Conservation (phyloP, 805 yeast species). For the Teunomyces stri region DNA sequence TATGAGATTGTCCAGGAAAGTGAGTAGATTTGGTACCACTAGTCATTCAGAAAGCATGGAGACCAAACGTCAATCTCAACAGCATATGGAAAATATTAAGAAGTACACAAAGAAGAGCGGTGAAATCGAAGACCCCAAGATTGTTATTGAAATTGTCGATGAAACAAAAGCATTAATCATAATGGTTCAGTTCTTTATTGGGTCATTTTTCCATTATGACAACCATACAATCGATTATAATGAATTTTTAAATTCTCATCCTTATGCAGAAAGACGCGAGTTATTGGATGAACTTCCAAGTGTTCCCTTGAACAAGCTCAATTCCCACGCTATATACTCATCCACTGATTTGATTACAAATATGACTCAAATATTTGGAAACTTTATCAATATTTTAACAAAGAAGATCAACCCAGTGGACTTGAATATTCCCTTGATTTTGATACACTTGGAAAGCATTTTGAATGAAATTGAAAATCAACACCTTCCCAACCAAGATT, state of each 20-base stretch:
- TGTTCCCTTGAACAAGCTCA: conserved; percentile 24
- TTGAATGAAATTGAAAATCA: conserved; percentile 36
- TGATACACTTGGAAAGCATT: conserved; percentile 28
- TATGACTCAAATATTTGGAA: conserved; percentile 48
- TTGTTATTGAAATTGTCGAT: conserved; percentile 33
- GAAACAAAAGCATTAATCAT: conserved; percentile 35
- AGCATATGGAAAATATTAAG: conserved; percentile 11
- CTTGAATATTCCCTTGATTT: conserved; percentile 31
- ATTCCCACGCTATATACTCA: conserved; percentile 46
- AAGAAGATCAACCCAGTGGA: conserved; percentile 38
- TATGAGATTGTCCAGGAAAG: conserved; percentile 27
- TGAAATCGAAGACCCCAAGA: conserved; percentile 32
- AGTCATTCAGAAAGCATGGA: conserved; percentile 7
- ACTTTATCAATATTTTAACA: conserved; percentile 32
- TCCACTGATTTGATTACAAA: conserved; percentile 40
- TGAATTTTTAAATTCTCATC: conserved; percentile 25
- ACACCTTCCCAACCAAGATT: conserved; percentile 58
- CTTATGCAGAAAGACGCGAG: conserved; percentile 29
- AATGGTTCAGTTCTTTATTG: conserved; percentile 38
- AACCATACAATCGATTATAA: conserved; percentile 26
- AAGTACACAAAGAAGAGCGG: conserved; percentile 8
- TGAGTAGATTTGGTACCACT: conserved; percentile 20
- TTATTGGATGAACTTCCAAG: conserved; percentile 26
- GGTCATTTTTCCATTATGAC: conserved; percentile 41
- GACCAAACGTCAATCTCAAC: conserved; percentile 10